These are phyloP conservation scores for Starmerella apicola DNA, from an alignment of 805 yeast species.

Conservation along the genomic window DNA sequence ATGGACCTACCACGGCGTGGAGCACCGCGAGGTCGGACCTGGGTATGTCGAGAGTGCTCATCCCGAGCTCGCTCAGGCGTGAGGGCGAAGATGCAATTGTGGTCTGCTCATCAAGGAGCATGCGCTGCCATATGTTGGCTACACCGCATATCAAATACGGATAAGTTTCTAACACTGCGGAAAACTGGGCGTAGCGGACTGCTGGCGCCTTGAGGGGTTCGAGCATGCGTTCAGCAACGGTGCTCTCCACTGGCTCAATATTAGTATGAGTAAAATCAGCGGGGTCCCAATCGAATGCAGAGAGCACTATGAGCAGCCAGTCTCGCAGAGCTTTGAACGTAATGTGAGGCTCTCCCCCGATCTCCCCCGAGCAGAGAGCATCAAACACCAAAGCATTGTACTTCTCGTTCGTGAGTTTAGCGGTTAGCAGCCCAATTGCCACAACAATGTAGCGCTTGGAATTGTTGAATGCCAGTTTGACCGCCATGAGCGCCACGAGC, in stretches of 20 bases:
- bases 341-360: constrained; percentile 14
- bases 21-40: constrained; percentile 34
- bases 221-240: constrained; percentile 7
- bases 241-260: background rate
- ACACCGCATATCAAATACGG: constrained; percentile 31
- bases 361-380: constrained; percentile 8
- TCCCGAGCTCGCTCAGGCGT: too few species aligned
- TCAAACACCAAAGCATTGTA: constrained; percentile 12
- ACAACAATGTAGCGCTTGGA: background rate
- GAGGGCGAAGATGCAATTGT: too few species aligned
- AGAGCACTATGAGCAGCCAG: constrained; percentile 11
- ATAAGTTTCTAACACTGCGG: constrained; percentile 3
- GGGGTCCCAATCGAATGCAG: constrained; percentile 18
- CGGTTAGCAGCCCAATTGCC: constrained; percentile 13
- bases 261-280: background rate
- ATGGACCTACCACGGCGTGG: constrained; percentile 28
- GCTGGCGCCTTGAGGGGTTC: constrained; percentile 16
- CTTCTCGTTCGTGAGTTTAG: background rate
- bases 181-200: constrained; percentile 9
- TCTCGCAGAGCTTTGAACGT: constrained; percentile 15
- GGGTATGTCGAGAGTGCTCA: constrained; percentile 30
- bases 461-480: constrained; percentile 2
- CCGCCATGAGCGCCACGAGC: constrained; percentile 16
- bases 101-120: constrained; percentile 32
- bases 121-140: constrained; percentile 33